Evolutionary conservation across 2,329 filamentous ascomycete genomes (phyloP), one percentile per base, ranked within the genome.

Genomic region (Metarhizium rileyi): DNA sequence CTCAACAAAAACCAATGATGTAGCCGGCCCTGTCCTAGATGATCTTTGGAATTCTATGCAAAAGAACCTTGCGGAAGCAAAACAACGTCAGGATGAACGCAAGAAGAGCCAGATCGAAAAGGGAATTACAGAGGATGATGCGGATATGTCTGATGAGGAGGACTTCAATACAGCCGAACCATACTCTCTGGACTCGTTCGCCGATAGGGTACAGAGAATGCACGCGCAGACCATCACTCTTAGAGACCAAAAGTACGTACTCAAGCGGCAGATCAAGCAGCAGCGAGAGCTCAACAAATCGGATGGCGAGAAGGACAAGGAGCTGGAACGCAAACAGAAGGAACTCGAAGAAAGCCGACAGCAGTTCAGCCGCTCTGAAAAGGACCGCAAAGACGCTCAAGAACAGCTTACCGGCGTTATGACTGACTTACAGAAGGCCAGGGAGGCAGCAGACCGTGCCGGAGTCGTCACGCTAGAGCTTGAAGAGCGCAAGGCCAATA

Each of bases 241-340:
- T 33, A 84, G 87, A 53, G 87, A 95, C 58, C 90, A 97, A 63
- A 94, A 95, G 63, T 81, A 82, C 45, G 90, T 95, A 22, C 76
- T 97, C 8, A 86, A 91, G 60, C 82, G 90, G 41, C 90, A 97
- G 65, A 91, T 96, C 60, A 91, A 95, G 69, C 90, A 97, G 64
- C 91, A 97, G 68, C 86, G 90, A 51, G 89, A 95, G 61, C 77
- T 96, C 50, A 95, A 95, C 68, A 90, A 77, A 61, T 90, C 88
- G 1, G 89, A 95, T 56, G 74, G 79, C 20, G 77, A 83, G 53
- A 81, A 83, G 60, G 83, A 86, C 57, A 76, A 76, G 38, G 78
- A 86, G 54, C 64, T 87, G n/a, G 71, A 76, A 23, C 65, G 72
- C 44, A 81, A 79, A 57, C 70, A 75, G 48, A 74, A 77, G 16